Conservation (phyloP, 2,329 filamentous ascomycete genomes). For the Fusarium sp. region DNA sequence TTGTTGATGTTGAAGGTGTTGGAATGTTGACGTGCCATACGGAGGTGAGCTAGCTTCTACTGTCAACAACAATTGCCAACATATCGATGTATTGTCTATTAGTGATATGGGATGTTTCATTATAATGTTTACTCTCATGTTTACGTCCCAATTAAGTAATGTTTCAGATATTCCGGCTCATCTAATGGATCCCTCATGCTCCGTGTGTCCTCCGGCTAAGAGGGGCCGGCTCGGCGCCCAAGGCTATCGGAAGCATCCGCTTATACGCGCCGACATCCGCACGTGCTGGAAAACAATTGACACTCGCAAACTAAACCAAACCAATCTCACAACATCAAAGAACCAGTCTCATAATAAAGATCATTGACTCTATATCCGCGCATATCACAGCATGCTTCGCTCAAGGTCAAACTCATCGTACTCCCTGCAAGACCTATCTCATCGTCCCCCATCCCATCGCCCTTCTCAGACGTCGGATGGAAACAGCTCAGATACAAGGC, state of each 20-base stretch:
- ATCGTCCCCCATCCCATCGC: not conserved
- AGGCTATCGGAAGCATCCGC: slow-evolving; percentile 13
- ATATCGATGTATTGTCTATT: not conserved
- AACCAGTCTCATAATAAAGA: too few species aligned
- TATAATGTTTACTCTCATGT: not conserved
- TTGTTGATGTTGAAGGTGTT: not conserved
- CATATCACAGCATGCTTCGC: slow-evolving; percentile 18
- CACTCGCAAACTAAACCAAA: slow-evolving; percentile 1
- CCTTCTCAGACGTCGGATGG: not conserved
- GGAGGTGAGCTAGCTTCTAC: not conserved
- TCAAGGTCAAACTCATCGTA: slow-evolving; percentile 35
- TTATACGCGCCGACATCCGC: slow-evolving; percentile 28
- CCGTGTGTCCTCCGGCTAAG: slow-evolving; percentile 11
- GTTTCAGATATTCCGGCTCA: not conserved
- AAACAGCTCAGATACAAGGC: not conserved
- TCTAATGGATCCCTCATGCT: slow-evolving; percentile 3
- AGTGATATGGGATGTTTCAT: not conserved
- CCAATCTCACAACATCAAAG: not conserved
- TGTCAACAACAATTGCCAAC: not conserved
- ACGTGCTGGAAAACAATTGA: not conserved
- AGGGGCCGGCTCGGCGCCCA: slow-evolving; percentile 27
- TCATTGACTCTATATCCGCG: too few species aligned
- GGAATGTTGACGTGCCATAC: not conserved
- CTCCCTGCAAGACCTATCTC: slow-evolving; percentile 36
- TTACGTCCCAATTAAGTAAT: not conserved